Evolutionary conservation across 495 filamentous ascomycete species (phyloP).

Genomic region (Sporormia fimetaria): DNA sequence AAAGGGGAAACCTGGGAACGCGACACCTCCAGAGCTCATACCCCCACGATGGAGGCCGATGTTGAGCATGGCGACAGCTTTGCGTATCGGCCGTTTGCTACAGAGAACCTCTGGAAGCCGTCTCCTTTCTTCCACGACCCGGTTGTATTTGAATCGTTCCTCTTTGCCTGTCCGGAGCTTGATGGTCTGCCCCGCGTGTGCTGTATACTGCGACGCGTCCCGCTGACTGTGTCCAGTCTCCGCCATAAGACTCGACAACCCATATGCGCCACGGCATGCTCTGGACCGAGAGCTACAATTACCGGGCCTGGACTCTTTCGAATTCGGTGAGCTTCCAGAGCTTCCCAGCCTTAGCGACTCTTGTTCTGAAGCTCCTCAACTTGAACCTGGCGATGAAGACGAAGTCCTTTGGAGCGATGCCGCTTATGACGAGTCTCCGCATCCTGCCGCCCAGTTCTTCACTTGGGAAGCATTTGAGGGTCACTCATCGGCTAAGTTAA

Average conservation of each 20-base stretch:
- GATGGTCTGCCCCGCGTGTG: slow-evolving; percentile 25
- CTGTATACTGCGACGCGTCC: slow-evolving; percentile 16
- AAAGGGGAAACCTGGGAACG: no score
- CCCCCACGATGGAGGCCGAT: slow-evolving; percentile 14
- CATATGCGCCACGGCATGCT: slow-evolving; percentile 26
- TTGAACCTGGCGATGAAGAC: slow-evolving; percentile 21
- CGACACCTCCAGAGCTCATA: not conserved
- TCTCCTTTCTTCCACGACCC: slow-evolving; percentile 17
- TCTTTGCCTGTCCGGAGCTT: slow-evolving; percentile 22
- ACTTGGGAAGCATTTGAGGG: slow-evolving; percentile 60
- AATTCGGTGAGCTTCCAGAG: slow-evolving; percentile 25
- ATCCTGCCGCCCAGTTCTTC: slow-evolving; percentile 40
- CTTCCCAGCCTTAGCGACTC: slow-evolving; percentile 18
- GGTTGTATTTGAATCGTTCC: slow-evolving; percentile 8
- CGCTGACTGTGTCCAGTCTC: slow-evolving; percentile 20
- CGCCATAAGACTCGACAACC: slow-evolving; percentile 26
- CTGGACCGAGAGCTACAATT: slow-evolving; percentile 26
- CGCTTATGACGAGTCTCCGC: slow-evolving; percentile 29
- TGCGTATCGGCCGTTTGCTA: slow-evolving; percentile 13
- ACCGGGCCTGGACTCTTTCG: slow-evolving; percentile 26
- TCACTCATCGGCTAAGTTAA: slow-evolving; percentile 32
- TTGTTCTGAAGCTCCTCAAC: slow-evolving; percentile 4
- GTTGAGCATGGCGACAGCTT: slow-evolving; percentile 3
- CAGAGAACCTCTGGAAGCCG: slow-evolving; percentile 14
- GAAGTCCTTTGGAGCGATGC: slow-evolving; percentile 28